Evolutionary conservation across 257 asterid genomes (phyloP).

Genomic region (Echites panduratus): DNA sequence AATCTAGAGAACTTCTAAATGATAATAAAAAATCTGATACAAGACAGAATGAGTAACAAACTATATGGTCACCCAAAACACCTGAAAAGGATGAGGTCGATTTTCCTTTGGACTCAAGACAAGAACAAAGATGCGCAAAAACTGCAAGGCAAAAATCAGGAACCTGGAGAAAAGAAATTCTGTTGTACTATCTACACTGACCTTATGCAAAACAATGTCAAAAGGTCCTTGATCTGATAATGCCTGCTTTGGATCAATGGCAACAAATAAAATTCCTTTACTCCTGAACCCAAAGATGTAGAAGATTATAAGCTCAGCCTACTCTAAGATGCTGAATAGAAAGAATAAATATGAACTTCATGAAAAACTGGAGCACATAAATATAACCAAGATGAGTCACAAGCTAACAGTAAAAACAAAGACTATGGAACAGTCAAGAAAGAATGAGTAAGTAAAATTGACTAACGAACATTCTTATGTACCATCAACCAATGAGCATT

Average conservation of each 20-base stretch:
- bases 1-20: neutral
- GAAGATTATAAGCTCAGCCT: neutral
- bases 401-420: neutral
- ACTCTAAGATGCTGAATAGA: neutral
- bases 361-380: neutral
- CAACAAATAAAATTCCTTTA: constrained; percentile 73
- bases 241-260: constrained; percentile 69
- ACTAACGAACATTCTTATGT: neutral
- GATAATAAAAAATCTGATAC: neutral
- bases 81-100: neutral
- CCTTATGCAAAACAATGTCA: constrained; percentile 90
- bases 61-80: neutral
- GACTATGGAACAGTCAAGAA: neutral
- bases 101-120: neutral
- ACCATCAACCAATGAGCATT: neutral
- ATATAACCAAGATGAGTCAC: neutral
- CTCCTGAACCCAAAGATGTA: constrained; percentile 38
- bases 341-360: neutral
- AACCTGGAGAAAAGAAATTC: neutral
- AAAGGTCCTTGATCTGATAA: constrained; percentile 96
- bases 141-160: neutral
- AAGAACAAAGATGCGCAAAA: neutral
- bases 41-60: neutral
- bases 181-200: constrained; percentile 20
- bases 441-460: neutral